Evolutionary conservation across 768 basidiomycete genomes (phyloP).

Genomic region (Tremella fuciformis): DNA sequence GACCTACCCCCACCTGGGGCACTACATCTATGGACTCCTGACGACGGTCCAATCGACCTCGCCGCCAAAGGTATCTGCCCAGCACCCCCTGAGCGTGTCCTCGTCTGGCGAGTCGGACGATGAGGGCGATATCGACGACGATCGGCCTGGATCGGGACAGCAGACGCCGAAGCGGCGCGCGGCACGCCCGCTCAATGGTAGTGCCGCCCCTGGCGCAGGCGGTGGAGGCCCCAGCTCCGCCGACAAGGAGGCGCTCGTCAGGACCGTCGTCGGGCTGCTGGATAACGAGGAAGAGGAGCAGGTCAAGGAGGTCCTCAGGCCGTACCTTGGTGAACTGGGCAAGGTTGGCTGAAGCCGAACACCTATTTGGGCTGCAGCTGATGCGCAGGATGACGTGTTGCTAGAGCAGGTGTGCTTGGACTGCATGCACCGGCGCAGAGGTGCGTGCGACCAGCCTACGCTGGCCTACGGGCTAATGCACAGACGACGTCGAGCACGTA

Average conservation of each 20-base stretch:
- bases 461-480: constrained; percentile 55
- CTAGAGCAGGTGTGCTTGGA: constrained; percentile 85
- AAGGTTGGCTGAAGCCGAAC: constrained; percentile 51
- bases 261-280: constrained; percentile 67
- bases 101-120: constrained; percentile 45
- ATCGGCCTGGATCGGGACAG: constrained; percentile 1
- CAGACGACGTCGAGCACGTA: constrained; percentile 46
- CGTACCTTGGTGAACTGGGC: constrained; percentile 59
- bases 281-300: constrained; percentile 82
- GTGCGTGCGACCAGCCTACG: constrained; percentile 59
- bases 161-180: constrained; percentile 23
- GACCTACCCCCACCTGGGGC: constrained; percentile 38
- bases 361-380: constrained; percentile 9
- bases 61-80: constrained; percentile 22
- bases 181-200: neutral
- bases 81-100: constrained; percentile 49
- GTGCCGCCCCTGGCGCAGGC: neutral
- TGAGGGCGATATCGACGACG: constrained; percentile 6
- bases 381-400: constrained; percentile 34
- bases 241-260: constrained; percentile 65
- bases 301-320: constrained; percentile 71
- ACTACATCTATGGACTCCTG: constrained; percentile 41
- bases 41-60: constrained; percentile 16
- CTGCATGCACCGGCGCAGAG: constrained; percentile 91
- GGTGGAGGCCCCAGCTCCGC: neutral